These are phyloP conservation scores for Trichopus zeylanicus DNA, from an alignment of 116 monocot genomes.

Conservation along the genomic window DNA sequence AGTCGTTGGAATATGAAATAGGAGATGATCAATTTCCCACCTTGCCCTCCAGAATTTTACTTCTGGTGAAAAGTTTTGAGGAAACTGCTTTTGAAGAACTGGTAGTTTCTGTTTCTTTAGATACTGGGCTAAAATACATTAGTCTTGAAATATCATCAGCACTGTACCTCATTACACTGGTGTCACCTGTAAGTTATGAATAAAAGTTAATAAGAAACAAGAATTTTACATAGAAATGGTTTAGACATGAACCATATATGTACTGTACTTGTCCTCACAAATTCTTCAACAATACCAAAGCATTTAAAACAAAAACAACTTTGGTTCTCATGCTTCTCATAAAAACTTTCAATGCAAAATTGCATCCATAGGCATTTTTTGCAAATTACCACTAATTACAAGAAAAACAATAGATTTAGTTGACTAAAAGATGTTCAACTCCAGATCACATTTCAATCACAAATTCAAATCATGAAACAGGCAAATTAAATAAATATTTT, in stretches of 20 bases:
- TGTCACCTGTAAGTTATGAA: slow-evolving; percentile 21
- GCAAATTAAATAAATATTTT: no score
- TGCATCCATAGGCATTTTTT: no score
- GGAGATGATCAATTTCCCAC: slow-evolving; percentile 20
- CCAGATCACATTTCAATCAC: no score
- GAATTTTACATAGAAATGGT: neutral
- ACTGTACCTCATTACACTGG: slow-evolving; percentile 32
- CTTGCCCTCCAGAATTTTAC: slow-evolving; percentile 30
- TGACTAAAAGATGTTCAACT: no score
- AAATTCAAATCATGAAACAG: no score
- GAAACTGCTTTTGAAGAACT: slow-evolving; percentile 4
- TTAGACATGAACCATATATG: neutral
- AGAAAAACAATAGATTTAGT: no score
- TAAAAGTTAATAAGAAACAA: neutral
- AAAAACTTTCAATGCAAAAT: no score
- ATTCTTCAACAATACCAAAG: neutral
- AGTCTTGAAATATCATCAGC: slow-evolving; percentile 40
- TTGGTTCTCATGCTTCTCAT: no score
- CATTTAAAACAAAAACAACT: no score
- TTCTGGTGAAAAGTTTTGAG: slow-evolving; percentile 18
- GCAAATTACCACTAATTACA: no score
- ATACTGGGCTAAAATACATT: slow-evolving; percentile 22
- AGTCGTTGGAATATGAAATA: neutral
- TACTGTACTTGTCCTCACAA: neutral
- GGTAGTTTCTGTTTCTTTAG: slow-evolving; percentile 17